Percentiles rank a stretch among this genome's conserved stretches.
These are phyloP conservation scores for Neurospora africana DNA, from an alignment of 495 filamentous ascomycete species.

Conservation along the genomic window DNA sequence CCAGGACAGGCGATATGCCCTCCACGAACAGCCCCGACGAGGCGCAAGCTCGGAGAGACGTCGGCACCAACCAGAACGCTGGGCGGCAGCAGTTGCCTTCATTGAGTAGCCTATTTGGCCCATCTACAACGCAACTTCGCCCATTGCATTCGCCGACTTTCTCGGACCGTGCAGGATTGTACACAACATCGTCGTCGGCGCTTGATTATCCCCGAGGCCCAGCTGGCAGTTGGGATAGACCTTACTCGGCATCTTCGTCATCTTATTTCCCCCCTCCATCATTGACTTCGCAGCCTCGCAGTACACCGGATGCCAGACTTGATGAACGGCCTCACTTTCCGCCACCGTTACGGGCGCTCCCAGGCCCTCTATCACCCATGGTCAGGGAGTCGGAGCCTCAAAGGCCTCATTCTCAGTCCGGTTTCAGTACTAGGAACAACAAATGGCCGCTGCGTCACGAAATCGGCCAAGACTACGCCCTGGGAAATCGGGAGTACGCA, in stretches of 20 bases:
- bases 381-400: slow-evolving; percentile 24
- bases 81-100: slow-evolving; percentile 40
- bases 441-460: slow-evolving; percentile 25
- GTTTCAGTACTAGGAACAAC: slow-evolving; percentile 13
- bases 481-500: slow-evolving; percentile 16
- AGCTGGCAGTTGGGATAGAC: slow-evolving; percentile 11
- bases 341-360: slow-evolving; percentile 29
- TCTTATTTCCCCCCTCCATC: slow-evolving; percentile 34
- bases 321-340: slow-evolving; percentile 31
- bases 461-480: slow-evolving; percentile 21
- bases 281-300: slow-evolving; percentile 27
- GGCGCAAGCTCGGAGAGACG: slow-evolving; percentile 23
- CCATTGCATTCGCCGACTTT: slow-evolving; percentile 31
- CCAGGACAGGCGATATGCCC: slow-evolving; percentile 32
- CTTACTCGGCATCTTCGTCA: slow-evolving; percentile 28
- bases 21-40: slow-evolving; percentile 25
- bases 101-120: slow-evolving; percentile 43
- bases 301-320: slow-evolving; percentile 28
- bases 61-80: slow-evolving; percentile 12
- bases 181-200: slow-evolving; percentile 27
- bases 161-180: slow-evolving; percentile 33
- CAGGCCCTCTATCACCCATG: slow-evolving; percentile 30
- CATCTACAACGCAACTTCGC: slow-evolving; percentile 23
- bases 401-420: slow-evolving; percentile 13
- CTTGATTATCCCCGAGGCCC: slow-evolving; percentile 29